These are phyloP conservation scores for Rhizophagus sp. DNA, from an alignment of 192 early-diverging fungal species.

Conservation along the genomic window DNA sequence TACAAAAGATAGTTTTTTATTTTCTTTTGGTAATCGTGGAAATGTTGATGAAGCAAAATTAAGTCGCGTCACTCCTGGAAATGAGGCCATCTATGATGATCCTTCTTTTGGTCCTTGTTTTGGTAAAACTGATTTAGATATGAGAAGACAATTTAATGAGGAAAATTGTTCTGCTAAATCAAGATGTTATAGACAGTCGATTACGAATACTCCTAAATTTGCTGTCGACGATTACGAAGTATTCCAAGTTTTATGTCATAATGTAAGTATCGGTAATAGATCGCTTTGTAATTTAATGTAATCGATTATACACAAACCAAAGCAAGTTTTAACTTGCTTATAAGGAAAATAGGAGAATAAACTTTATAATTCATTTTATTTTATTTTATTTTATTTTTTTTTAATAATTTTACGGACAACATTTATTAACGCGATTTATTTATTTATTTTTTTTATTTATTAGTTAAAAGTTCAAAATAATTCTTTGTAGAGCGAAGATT, in stretches of 20 bases:
- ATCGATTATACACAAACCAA: neutral
- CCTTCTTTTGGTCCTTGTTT: constrained; percentile 29
- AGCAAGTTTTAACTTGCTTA: neutral
- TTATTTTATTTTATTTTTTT: too few species aligned
- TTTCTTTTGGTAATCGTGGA: constrained; percentile 23
- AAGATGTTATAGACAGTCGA: constrained; percentile 16
- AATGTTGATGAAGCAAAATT: constrained; percentile 4
- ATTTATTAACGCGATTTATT: too few species aligned
- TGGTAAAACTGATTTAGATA: constrained; percentile 32
- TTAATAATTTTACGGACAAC: too few species aligned
- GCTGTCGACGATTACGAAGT: constrained; percentile 29
- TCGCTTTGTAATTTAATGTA: neutral
- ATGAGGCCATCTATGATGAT: constrained; percentile 31
- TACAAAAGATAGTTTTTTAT: constrained; percentile 28
- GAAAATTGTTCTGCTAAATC: constrained; percentile 24
- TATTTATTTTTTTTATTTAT: too few species aligned
- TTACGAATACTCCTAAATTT: neutral
- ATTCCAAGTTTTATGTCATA: constrained; percentile 10
- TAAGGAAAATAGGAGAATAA: too few species aligned
- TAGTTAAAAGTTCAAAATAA: too few species aligned
- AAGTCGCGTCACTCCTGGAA: neutral
- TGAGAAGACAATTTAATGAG: constrained; percentile 29
- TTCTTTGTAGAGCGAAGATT: too few species aligned
- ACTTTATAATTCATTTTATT: too few species aligned
- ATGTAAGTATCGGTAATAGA: neutral